Base-by-base conservation (phyloP, 306 rosid species). In the Neltuma alba region DNA sequence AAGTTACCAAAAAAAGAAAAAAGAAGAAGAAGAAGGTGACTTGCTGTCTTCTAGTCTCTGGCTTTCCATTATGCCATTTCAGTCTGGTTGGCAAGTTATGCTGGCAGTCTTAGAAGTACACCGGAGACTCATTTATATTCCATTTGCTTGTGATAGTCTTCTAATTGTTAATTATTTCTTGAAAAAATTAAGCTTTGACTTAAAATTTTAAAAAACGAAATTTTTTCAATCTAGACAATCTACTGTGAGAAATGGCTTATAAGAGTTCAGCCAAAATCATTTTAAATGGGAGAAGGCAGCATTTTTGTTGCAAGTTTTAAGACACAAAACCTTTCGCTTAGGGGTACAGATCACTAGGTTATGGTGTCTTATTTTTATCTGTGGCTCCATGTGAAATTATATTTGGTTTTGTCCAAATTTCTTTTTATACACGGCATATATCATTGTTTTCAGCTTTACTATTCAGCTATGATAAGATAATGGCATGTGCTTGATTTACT, bases 81-180 rank as follows among this genome's bases (percentile, higher is more conserved):
- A 48, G 61, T 57, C 48, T 78, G 72, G 68, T 62, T 50, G 64
- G 52, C 79, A 37, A 76, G 66, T 34, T 72, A 72, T 62, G 68
- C 71, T 69, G 52, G 50, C 72, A 36, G 18, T 20, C 62, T 69
- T 45, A 36, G 71, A 42, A 70, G 37, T 74, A 30, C 50, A 16
- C 42, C 60, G 44, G n/a, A n/a, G n/a, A n/a, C n/a, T n/a, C n/a
- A n/a, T n/a, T n/a, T n/a, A n/a, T n/a, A n/a, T n/a, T n/a, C n/a
- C n/a, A n/a, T n/a, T n/a, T n/a, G n/a, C n/a, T n/a, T n/a, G n/a
- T n/a, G n/a, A n/a, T n/a, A n/a, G n/a, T n/a, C n/a, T 16, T 48
- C 57, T 7, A 18, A 48, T n/a, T 33, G 36, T 4, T 4, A 33
- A 33, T 2, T 33, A 2, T 33, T 33, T 33, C 4, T 33, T 33